phyloP scores from a whole-genome alignment of 1,284 basidiomycete genomes.

The Ustilago hordei region DNA sequence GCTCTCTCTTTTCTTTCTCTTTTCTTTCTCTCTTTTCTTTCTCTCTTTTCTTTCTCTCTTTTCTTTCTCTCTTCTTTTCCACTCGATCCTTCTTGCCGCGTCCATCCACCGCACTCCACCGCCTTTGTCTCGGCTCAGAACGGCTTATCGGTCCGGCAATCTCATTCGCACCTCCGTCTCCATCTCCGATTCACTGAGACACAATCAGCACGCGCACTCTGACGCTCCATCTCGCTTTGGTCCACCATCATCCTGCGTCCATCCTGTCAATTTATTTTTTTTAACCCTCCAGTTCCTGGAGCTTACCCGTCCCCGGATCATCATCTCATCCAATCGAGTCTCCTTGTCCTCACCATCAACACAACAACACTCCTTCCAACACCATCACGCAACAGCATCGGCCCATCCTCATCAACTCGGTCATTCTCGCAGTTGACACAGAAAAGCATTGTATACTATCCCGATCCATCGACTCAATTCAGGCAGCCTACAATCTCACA shows the following conservation, averaged over 20 bases:
- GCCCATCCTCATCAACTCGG: neutral
- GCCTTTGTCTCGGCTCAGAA: neutral
- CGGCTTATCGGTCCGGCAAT: conserved; percentile 10
- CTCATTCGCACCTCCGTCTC: neutral
- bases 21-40: no score
- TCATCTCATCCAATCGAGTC: conserved; percentile 2
- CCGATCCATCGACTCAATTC: neutral
- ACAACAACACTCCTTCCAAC: neutral
- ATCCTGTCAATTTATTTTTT: neutral
- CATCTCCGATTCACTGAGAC: conserved; percentile 7
- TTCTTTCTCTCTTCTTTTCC: neutral
- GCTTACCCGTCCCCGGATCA: neutral
- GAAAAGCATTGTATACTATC: conserved; percentile 21
- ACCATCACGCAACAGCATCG: neutral
- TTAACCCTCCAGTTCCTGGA: conserved; percentile 1
- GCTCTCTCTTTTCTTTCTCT: neutral
- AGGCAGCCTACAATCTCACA: neutral
- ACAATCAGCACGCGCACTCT: conserved; percentile 4
- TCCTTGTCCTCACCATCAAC: neutral
- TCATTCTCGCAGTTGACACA: neutral
- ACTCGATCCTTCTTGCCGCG: neutral
- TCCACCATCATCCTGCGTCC: neutral
- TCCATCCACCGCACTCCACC: neutral
- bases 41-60: no score
- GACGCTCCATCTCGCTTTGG: conserved; percentile 1